Percentiles rank a stretch among this genome's conserved stretches.
Evolutionary conservation across 768 basidiomycete genomes (phyloP).

Genomic region (Gyrodon lividus): DNA sequence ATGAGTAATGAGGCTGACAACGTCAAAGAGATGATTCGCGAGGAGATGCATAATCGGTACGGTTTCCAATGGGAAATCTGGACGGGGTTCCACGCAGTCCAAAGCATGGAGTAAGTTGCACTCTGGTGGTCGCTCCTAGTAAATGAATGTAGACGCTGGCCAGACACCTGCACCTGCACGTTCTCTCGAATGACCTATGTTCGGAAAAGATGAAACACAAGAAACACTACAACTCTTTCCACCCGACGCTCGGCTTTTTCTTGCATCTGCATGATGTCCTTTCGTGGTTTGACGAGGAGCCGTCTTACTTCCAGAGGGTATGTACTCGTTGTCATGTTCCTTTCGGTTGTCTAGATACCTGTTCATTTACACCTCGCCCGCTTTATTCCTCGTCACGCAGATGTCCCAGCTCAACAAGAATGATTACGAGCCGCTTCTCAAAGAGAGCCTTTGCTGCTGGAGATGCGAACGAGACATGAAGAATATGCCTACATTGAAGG

Average conservation of each 20-base stretch:
- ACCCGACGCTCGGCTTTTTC: constrained; percentile 83
- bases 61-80: constrained; percentile 77
- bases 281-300: constrained; percentile 72
- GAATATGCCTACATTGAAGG: constrained; percentile 74
- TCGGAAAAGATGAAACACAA: constrained; percentile 76
- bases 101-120: constrained; percentile 77
- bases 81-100: constrained; percentile 82
- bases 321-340: constrained; percentile 19
- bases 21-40: constrained; percentile 60
- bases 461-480: constrained; percentile 60
- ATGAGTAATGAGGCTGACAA: constrained; percentile 57
- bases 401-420: constrained; percentile 50
- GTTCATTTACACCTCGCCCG: not conserved
- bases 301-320: constrained; percentile 53
- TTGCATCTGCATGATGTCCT: constrained; percentile 74
- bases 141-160: not conserved
- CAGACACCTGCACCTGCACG: constrained; percentile 84
- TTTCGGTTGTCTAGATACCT: constrained; percentile 1
- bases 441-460: constrained; percentile 68
- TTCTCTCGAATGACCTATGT: constrained; percentile 76
- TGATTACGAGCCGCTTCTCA: constrained; percentile 64
- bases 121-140: not conserved
- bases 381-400: constrained; percentile 32
- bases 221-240: constrained; percentile 91
- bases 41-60: constrained; percentile 76